Conservation (phyloP, 345 rosid genomes). For the Cardiospermum halicacabum region DNA sequence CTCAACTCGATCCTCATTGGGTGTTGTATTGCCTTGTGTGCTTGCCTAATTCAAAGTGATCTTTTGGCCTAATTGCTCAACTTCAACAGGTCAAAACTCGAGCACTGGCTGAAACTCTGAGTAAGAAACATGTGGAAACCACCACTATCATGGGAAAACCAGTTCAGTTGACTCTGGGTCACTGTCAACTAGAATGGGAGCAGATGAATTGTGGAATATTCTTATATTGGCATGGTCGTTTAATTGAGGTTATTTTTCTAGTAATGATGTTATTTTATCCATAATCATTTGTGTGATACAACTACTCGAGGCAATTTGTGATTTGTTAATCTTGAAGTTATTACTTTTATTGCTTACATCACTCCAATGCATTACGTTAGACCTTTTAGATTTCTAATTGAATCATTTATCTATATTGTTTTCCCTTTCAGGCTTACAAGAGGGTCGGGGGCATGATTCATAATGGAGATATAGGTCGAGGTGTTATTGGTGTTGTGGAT, state of each 20-base stretch:
- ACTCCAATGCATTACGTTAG: background rate
- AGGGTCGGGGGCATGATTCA: slow-evolving; percentile 39
- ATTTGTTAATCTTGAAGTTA: no score
- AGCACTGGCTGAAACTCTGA: slow-evolving; percentile 24
- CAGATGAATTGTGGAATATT: slow-evolving; percentile 32
- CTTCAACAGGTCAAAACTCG: slow-evolving; percentile 27
- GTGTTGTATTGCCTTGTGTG: background rate
- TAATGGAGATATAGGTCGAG: slow-evolving; percentile 31
- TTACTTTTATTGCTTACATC: background rate
- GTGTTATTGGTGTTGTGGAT: slow-evolving; percentile 34
- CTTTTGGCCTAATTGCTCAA: slow-evolving; percentile 4
- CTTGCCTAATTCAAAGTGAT: slow-evolving; percentile 3
- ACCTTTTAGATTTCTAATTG: background rate
- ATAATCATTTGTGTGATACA: background rate
- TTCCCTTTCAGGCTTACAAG: slow-evolving; percentile 26
- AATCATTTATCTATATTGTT: background rate
- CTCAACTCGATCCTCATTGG: background rate
- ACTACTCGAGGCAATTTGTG: no score
- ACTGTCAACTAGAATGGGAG: slow-evolving; percentile 36
- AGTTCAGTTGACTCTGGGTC: slow-evolving; percentile 29
- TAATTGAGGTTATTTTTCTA: slow-evolving; percentile 27
- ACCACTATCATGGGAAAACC: slow-evolving; percentile 21
- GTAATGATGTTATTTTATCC: background rate
- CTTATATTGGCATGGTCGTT: slow-evolving; percentile 35
- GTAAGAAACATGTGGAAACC: slow-evolving; percentile 16